Base-by-base conservation (phyloP, 2,329 filamentous ascomycete species). In the Paecilomyces sp. region DNA sequence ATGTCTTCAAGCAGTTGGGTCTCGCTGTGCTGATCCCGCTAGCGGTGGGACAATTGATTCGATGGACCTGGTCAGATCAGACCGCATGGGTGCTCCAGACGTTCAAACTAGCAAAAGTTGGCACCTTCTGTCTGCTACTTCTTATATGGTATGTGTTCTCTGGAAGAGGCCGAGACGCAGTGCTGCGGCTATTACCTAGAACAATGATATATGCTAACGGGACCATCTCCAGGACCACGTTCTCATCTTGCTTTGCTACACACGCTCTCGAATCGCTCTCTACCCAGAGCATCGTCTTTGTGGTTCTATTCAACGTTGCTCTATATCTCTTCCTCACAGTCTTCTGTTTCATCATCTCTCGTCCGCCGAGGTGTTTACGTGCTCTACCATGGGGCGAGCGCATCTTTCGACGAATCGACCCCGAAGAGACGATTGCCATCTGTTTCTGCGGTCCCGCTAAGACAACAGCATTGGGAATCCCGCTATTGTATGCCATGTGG, bases 401-500 rank as follows among this genome's bases (percentile, higher is more conserved):
- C n/a, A 54, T 74, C 2, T 70, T 76, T 47, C 64, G 62, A 36
- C 64, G 62, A 28, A 62, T 89, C 69, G 74, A 81, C 0, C 81
- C 81, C 41, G 81, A 83, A 60, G 85, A 90, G 65, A 83, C 87
- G 0, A 83, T 90, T 56, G 87, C 88, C 0, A 83, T 89, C 13
- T 90, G 87, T 65, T 90, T 90, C 71, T 90, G 87, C 66, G 86
- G 85, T 28, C 87, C 88, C 0, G 88, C 88, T 13, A 91, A 91
- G 73, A 89, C 88, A 2, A 87, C 87, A 1, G 86, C 84, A 2
- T 78, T 91, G 60, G 87, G 88, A 0, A 88, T 91, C 7, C 88
- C 88, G 0, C 70, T 91, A 30, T 80, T 85, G 56, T 83, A 84
- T 33, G 83, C 88, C 60, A 90, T 91, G 83, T 91, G 71, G 68